Base-by-base conservation (phyloP, 2,329 filamentous ascomycete genomes). In the Fusarium transvaalense region DNA sequence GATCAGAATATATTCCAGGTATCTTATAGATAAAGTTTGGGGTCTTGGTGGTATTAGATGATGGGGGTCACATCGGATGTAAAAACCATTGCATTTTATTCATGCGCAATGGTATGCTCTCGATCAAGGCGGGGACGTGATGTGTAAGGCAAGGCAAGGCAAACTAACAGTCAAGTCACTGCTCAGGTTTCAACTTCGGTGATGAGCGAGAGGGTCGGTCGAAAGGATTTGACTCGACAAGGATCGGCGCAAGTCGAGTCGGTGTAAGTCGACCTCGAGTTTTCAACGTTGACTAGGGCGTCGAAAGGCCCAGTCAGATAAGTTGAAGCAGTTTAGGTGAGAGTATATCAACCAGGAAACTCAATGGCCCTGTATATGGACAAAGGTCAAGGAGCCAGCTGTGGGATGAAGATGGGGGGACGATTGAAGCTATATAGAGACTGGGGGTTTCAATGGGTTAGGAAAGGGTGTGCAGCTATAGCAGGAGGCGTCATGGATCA, bases 341-440 rank as follows among this genome's bases (percentile, higher is more conserved):
- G 48, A 37, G 43, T 56, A 62, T 71, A 67, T 67, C 51, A 53
- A 37, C 71, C 70, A 74, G 71, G 72, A 70, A 72, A 73, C 66
- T 69, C 58, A 55, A 61, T 66, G 57, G 69, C 63, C 71, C 68
- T 71, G 68, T 58, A 61, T 61, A 64, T 62, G 61, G 60, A 63
- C 69, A 48, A 61, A 62, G 61, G 62, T 51, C 55, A 50, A 61
- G 37, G 61, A 56, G 29, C 42, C 34, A n/a, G 51, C 42, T 31
- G 42, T 32, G 42, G 42, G 47, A 59, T 56, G 31, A 53, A 60
- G 52, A 43, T 39, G 69, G 71, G 69, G 58, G 69, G 53, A 56
- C 52, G 46, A 29, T 71, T 73, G 71, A 74, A 71, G 72, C 72
- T 74, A 74, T 74, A 74, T 74, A 74, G 69, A 67, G 69, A 74